Evolutionary conservation across 192 early-diverging fungal genomes (phyloP).

Genomic region (Coemansia sp.): DNA sequence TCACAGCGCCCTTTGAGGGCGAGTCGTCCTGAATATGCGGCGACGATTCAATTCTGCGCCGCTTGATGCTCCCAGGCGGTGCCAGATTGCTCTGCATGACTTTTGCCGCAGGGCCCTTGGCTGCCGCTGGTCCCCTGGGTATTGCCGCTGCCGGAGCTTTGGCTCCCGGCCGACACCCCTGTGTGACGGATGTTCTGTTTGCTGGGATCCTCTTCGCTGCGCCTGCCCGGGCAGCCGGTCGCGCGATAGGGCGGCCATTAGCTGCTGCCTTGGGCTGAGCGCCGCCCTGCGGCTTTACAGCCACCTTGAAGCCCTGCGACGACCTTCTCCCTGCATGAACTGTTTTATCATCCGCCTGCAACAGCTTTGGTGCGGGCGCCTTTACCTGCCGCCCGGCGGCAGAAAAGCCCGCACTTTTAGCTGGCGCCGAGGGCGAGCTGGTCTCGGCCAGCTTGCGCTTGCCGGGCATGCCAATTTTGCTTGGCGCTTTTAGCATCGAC

Average conservation of each 20-base stretch:
- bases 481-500: constrained; percentile 35
- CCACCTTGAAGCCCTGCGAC: constrained; percentile 41
- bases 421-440: background rate
- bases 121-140: background rate
- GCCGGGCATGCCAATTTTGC: constrained; percentile 16
- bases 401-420: background rate
- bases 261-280: background rate
- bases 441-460: constrained; percentile 30
- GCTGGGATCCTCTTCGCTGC: constrained; percentile 32
- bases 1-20: constrained; percentile 1
- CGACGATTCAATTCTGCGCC: constrained; percentile 16
- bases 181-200: constrained; percentile 26
- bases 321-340: constrained; percentile 40
- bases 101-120: background rate
- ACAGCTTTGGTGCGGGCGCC: constrained; percentile 8
- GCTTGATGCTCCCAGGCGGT: constrained; percentile 25
- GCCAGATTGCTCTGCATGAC: constrained; percentile 8
- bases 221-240: constrained; percentile 4
- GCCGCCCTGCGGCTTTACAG: constrained; percentile 17
- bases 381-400: constrained; percentile 16
- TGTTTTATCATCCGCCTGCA: constrained; percentile 2
- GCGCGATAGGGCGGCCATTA: constrained; percentile 9
- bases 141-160: background rate
- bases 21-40: background rate
- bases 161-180: constrained; percentile 16